Base-by-base conservation (phyloP, 305 asterid species). In the Plantago coronopus region DNA sequence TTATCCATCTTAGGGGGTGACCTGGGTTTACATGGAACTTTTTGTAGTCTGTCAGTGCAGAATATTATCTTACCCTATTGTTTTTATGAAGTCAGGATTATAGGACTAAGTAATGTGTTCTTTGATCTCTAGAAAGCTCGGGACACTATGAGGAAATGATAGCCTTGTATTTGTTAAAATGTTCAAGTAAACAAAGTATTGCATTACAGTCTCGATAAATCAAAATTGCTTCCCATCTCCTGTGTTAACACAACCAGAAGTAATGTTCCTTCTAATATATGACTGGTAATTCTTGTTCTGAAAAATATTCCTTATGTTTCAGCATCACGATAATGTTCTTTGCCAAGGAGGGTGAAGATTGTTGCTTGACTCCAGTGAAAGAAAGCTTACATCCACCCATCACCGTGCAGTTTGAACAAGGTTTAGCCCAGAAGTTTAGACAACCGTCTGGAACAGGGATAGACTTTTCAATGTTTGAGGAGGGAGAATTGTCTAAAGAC, bases 271-370 rank as follows among this genome's bases (percentile, higher is more conserved):
- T 22, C 47, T 54, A 19, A 40, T 54, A 20, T 19, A 46, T 5
- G 17, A 48, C 18, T 48, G 48, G 59, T 37, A 8, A 65, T 57
- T 53, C 40, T 40, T 58, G 40, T 53, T 37, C 17, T 34, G 40
- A 34, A 34, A n/a, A 34, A 12, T 14, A 45, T 55, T 65, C 61
- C 25, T 50, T 64, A 29, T 65, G 31, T 53, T 63, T 83, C 95
- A 94, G 99, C 83, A 85, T 94, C 68, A 87, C 93, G 17, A 64
- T 94, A 63, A 66, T 82, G 58, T 87, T 89, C 81, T 94, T 94
- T 65, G 99, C 96, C n/a, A 89, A 85, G 78, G 97, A 89, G 78
- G 93, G 95, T 20, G 93, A 89, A 72, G 86, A 75, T 69, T 93
- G 97, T 72, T 61, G 71, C 77, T 74, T 93, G 74, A 83, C 81